Evolutionary conservation across 2,329 filamentous ascomycete genomes (phyloP), one percentile per base, ranked within the genome.

Genomic region (Ophiosphaerella narmari): DNA sequence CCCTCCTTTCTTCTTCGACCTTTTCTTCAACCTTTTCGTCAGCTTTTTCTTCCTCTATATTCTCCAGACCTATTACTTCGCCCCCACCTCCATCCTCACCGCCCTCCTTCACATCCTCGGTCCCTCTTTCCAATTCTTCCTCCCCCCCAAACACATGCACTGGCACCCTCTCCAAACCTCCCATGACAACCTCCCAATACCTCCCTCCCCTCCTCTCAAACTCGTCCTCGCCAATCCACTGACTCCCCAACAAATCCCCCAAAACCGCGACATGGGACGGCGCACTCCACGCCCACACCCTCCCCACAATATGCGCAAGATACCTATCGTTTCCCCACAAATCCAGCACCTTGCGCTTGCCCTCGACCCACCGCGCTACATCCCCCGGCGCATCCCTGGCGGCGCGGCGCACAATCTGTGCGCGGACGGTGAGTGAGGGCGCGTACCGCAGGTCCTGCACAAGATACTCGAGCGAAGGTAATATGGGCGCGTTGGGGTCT

Each of bases 321-420:
- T 97, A 99, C 67, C 86, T 90, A 74, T 99, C 94, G 74, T 99
- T 99, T 4, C 94, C 94, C 65, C 91, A 84, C 2, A 97, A 82
- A 73, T 99, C 94, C 60, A 99, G 73, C 14, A 84, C 82, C 76
- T 99, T 99, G 57, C 90, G 83, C 43, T 82, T 77, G 1, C 86
- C 86, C 59, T 86, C 79, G 42, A 92, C 60, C 14, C 86, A 80
- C 59, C 84, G 82, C 6, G 85, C 86, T 2, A 91, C 75, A 70
- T 96, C 91, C 49, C 87, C 54, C 1, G 46, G 49, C 12, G 68
- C 50, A 4, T 71, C 55, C 8, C 55, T 62, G 14, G 44, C 50
- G 5, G 64, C 63, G 7, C 46, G 43, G 23, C 33, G 18, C 12
- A 48, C 14, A 9, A 66, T 18, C 9, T 59, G 24, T 48, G 43